phyloP scores from a whole-genome alignment of 2,329 filamentous ascomycete species.

The Massarina eburnea region DNA sequence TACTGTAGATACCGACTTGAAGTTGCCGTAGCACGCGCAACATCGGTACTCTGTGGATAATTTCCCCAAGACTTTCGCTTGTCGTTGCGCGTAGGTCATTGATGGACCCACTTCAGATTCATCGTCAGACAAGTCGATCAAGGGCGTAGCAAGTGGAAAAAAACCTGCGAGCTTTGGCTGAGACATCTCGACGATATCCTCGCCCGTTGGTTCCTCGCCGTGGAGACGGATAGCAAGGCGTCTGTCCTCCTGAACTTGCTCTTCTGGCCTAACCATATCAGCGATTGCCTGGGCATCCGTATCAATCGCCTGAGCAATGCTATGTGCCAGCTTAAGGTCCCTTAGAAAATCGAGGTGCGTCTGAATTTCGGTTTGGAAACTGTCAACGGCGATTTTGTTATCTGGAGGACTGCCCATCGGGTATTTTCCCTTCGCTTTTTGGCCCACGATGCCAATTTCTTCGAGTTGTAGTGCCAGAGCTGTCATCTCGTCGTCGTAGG shows the following conservation, averaged over 20 bases:
- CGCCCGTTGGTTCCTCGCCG: conserved; percentile 10
- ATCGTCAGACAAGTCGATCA: conserved; percentile 12
- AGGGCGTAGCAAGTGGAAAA: conserved; percentile 1
- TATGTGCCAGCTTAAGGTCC: conserved; percentile 24
- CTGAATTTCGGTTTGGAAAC: conserved; percentile 19
- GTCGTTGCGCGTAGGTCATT: conserved; percentile 12
- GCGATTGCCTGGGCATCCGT: conserved; percentile 18
- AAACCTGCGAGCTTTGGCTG: background rate
- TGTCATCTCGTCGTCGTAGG: conserved; percentile 28
- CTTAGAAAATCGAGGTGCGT: conserved; percentile 13
- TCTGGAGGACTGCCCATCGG: conserved; percentile 15
- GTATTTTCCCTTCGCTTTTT: conserved; percentile 23
- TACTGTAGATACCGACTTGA: background rate
- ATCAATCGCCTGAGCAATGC: conserved; percentile 25
- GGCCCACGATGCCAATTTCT: conserved; percentile 12
- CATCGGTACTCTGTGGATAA: conserved; percentile 8
- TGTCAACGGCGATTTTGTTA: conserved; percentile 17
- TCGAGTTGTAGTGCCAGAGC: conserved; percentile 30
- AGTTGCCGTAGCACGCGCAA: conserved; percentile 3
- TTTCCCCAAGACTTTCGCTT: conserved; percentile 14
- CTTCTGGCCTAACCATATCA: background rate
- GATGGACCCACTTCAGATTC: conserved; percentile 20
- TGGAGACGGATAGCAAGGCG: conserved; percentile 17
- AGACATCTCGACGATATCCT: conserved; percentile 5
- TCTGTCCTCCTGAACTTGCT: conserved; percentile 9